A percentile compares a stretch with the other conserved stretches of the same genome.
Conservation (phyloP, 148 eudicot genomes). For the Silene latifolia region DNA sequence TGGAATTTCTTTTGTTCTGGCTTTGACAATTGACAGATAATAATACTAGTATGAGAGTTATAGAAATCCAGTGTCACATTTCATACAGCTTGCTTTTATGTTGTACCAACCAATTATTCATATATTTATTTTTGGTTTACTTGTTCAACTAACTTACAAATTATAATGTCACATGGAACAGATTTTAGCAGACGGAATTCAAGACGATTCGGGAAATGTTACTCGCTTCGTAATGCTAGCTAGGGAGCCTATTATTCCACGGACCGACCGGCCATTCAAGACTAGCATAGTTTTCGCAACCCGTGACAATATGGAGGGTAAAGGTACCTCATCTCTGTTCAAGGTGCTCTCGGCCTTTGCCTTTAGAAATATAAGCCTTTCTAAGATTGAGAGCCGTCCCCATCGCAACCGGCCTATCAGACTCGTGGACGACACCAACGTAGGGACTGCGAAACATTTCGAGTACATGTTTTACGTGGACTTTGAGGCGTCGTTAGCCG, state of each 20-base stretch:
- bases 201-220: constrained; percentile 80
- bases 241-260: constrained; percentile 78
- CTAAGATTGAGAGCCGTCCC: constrained; percentile 95
- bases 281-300: constrained; percentile 92
- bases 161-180: constrained; percentile 11
- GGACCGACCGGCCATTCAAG: constrained; percentile 85
- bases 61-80: not conserved
- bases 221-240: constrained; percentile 95
- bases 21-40: not conserved
- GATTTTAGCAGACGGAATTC: constrained; percentile 79
- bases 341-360: constrained; percentile 95
- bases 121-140: not conserved
- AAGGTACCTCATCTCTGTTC: constrained; percentile 87
- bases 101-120: constrained; percentile 6
- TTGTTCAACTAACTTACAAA: not conserved
- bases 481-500: constrained; percentile 94
- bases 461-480: constrained; percentile 96
- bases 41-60: not conserved
- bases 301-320: constrained; percentile 43
- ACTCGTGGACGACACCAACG: constrained; percentile 73
- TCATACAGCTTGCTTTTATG: not conserved
- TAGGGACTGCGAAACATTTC: constrained; percentile 87
- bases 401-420: constrained; percentile 79
- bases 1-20: constrained; percentile 1
- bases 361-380: constrained; percentile 74